A percentile compares a stretch with the other conserved stretches of the same genome.
Conservation (phyloP, 306 rosid species). For the Clitoria ternatea region DNA sequence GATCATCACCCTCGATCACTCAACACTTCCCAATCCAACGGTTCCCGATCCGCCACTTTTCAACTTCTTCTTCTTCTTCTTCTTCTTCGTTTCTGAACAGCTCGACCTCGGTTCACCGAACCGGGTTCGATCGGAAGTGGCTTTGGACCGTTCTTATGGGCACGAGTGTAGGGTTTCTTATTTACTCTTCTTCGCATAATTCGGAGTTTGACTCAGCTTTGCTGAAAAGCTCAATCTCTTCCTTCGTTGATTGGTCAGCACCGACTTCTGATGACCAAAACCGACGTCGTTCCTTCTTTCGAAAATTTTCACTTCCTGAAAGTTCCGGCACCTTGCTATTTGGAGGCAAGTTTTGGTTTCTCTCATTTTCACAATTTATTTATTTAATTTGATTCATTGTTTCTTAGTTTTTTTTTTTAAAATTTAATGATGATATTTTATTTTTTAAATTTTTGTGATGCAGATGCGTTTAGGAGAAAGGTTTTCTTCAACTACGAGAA, state of each 20-base stretch:
- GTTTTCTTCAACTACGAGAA: constrained; percentile 91
- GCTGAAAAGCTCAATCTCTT: neutral
- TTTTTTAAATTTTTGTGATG: neutral
- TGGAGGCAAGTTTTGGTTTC: constrained; percentile 41
- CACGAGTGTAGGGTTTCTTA: constrained; percentile 49
- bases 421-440: neutral
- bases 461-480: constrained; percentile 82
- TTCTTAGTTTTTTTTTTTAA: neutral
- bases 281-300: constrained; percentile 1
- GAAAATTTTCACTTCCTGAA: constrained; percentile 54
- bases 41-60: constrained; percentile 16
- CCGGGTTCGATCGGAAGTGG: constrained; percentile 24
- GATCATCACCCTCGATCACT: constrained; percentile 34
- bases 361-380: neutral
- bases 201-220: neutral
- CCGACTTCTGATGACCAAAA: neutral
- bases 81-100: constrained; percentile 1
- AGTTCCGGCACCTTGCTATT: constrained; percentile 32
- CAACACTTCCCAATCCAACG: constrained; percentile 21
- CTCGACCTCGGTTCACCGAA: too few relatives aligned
- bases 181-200: constrained; percentile 15
- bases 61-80: constrained; percentile 18
- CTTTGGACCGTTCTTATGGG: constrained; percentile 37
- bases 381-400: neutral
- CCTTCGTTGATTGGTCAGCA: constrained; percentile 11